Percentiles rank a stretch among this genome's conserved stretches.
Evolutionary conservation across 2,329 filamentous ascomycete genomes (phyloP).

Genomic region (Monosporascus ibericus): DNA sequence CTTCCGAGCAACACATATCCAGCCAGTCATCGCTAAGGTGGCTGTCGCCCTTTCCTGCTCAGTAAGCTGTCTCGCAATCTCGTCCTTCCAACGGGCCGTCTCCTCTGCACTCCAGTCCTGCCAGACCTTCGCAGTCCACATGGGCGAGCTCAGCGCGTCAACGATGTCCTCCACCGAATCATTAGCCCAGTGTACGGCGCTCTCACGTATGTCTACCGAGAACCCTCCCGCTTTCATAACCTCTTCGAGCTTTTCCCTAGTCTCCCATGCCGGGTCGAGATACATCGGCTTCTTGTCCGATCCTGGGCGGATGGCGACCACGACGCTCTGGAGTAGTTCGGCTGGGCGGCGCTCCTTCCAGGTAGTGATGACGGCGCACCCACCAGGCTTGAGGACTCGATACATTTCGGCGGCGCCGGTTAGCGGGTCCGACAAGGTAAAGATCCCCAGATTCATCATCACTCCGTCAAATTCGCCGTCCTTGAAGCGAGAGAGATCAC

Average conservation of each 20-base stretch:
- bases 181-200: constrained; percentile 11
- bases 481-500: constrained; percentile 14
- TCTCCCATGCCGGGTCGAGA: constrained; percentile 15
- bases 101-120: constrained; percentile 16
- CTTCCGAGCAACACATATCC: constrained; percentile 16
- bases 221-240: constrained; percentile 16
- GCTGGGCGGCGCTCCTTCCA: constrained; percentile 15
- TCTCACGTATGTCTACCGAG: constrained; percentile 5
- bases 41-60: constrained; percentile 12
- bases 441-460: constrained; percentile 18
- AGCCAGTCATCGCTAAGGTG: constrained; percentile 15
- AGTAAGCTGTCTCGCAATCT: constrained; percentile 15
- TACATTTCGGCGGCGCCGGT: constrained; percentile 16
- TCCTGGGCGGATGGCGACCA: constrained; percentile 9
- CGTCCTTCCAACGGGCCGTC: constrained; percentile 12
- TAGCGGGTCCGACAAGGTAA: constrained; percentile 10
- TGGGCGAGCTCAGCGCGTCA: constrained; percentile 12
- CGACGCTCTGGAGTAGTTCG: constrained; percentile 7
- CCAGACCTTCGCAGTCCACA: constrained; percentile 15
- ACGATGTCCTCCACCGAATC: constrained; percentile 8
- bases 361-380: constrained; percentile 14
- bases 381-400: constrained; percentile 16
- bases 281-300: constrained; percentile 7
- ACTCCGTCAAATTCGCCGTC: constrained; percentile 15
- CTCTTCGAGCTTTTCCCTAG: constrained; percentile 12